These are phyloP conservation scores for Takashimella koratensis DNA, from an alignment of 1,284 basidiomycete species.

Conservation along the genomic window DNA sequence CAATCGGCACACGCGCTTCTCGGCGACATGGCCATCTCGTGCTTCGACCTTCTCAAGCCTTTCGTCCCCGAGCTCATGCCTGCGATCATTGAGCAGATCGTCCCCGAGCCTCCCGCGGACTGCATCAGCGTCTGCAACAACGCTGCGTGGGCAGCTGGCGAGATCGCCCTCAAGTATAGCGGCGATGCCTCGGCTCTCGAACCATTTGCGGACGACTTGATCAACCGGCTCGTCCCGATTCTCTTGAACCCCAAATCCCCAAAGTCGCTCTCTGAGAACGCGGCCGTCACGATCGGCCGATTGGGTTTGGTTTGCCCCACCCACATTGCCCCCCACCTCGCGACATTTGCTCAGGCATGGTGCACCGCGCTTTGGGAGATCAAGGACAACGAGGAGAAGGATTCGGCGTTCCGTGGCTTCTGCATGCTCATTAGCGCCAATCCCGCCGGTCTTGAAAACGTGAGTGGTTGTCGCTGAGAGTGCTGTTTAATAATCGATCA, in stretches of 20 bases:
- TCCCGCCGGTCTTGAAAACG: constrained; percentile 83
- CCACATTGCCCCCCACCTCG: constrained; percentile 83
- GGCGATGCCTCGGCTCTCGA: constrained; percentile 56
- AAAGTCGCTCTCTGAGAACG: constrained; percentile 93
- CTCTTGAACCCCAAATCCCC: constrained; percentile 85
- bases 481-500: neutral
- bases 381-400: constrained; percentile 99
- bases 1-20: constrained; percentile 97
- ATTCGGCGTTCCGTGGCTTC: constrained; percentile 97
- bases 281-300: constrained; percentile 97
- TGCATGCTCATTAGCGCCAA: constrained; percentile 95
- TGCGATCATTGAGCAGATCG: constrained; percentile 83
- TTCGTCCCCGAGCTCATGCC: constrained; percentile 84
- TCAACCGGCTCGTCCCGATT: constrained; percentile 86
- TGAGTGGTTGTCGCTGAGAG: constrained; percentile 42
- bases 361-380: constrained; percentile 97
- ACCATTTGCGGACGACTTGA: constrained; percentile 81
- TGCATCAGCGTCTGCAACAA: constrained; percentile 98
- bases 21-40: constrained; percentile 96
- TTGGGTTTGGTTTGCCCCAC: constrained; percentile 88
- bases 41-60: constrained; percentile 70
- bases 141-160: constrained; percentile 98
- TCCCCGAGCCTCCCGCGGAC: constrained; percentile 66
- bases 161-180: constrained; percentile 83
- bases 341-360: constrained; percentile 92